These are phyloP conservation scores for Yamadazyma takamatsuzukensis DNA, from an alignment of 805 yeast species.

Conservation along the genomic window DNA sequence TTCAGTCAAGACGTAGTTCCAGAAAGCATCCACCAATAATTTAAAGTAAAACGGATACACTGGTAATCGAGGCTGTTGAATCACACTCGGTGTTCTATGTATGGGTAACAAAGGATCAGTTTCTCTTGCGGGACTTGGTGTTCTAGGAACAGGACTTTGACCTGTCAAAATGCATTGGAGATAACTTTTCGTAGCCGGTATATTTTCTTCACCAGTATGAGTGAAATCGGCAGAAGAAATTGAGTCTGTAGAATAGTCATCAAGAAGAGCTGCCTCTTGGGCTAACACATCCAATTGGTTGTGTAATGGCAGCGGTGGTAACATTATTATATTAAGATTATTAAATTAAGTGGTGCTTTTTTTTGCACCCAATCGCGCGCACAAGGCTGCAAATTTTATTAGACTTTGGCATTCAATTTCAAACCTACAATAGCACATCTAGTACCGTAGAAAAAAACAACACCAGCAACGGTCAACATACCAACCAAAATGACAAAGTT, in stretches of 20 bases:
- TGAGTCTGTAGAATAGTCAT: constrained; percentile 11
- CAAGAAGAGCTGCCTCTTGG: constrained; percentile 20
- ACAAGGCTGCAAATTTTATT: neutral
- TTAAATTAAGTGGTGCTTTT: neutral
- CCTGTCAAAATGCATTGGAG: constrained; percentile 4
- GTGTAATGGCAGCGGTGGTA: constrained; percentile 6
- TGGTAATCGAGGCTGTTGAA: neutral
- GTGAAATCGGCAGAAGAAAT: too few species aligned
- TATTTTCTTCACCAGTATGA: too few species aligned
- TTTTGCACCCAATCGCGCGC: constrained; percentile 2
- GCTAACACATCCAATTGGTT: constrained; percentile 21
- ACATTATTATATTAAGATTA: neutral
- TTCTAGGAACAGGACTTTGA: too few species aligned
- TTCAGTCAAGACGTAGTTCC: constrained; percentile 16
- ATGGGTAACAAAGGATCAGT: constrained; percentile 17
- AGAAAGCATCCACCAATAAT: constrained; percentile 3
- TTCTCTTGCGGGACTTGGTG: constrained; percentile 8
- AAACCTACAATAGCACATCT: constrained; percentile 20
- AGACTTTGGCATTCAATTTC: constrained; percentile 20
- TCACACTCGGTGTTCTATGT: constrained; percentile 6
- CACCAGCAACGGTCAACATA: constrained; percentile 23
- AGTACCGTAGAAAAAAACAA: constrained; percentile 22
- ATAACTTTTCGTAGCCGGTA: constrained; percentile 3
- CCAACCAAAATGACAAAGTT: constrained; percentile 31
- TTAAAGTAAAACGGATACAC: too few species aligned